A percentile compares a stretch with the other conserved stretches of the same genome.
Conservation (phyloP, 116 monocot genomes). For the Cymodocea nodosa region DNA sequence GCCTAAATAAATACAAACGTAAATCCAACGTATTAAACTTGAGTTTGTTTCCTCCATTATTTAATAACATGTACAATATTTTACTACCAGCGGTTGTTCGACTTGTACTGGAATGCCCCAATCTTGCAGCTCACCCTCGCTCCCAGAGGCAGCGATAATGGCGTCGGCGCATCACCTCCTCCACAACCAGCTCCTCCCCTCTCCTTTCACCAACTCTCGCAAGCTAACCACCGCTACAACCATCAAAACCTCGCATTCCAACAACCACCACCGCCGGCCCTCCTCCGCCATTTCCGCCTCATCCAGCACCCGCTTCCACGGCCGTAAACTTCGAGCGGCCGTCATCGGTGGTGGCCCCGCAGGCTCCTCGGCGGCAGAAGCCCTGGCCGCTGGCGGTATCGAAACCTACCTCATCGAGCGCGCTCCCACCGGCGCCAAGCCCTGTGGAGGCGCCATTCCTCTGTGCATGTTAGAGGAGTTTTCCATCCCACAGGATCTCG, state of each 20-base stretch:
- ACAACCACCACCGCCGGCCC: constrained; percentile 2
- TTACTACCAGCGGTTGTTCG: too few species aligned
- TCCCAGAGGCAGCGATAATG: too few species aligned
- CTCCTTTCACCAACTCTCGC: not conserved
- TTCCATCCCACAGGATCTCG: constrained; percentile 46
- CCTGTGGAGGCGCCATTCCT: constrained; percentile 94
- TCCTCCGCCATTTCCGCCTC: not conserved
- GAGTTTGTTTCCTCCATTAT: too few species aligned
- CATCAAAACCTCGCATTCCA: not conserved
- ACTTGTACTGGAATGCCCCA: too few species aligned
- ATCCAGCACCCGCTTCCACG: constrained; percentile 5
- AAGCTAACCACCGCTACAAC: not conserved
- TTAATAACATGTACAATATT: too few species aligned
- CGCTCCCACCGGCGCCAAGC: constrained; percentile 69
- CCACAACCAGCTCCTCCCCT: not conserved
- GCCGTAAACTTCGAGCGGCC: constrained; percentile 58
- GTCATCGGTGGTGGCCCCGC: constrained; percentile 90
- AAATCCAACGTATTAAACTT: too few species aligned
- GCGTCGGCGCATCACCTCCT: not conserved
- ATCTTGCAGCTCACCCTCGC: too few species aligned
- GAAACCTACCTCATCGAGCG: constrained; percentile 77
- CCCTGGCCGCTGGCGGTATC: constrained; percentile 46
- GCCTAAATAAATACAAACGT: too few species aligned
- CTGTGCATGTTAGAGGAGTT: constrained; percentile 94
- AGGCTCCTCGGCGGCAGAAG: constrained; percentile 64